phyloP scores from a whole-genome alignment of 768 basidiomycete species.

The Grammothele lineata region DNA sequence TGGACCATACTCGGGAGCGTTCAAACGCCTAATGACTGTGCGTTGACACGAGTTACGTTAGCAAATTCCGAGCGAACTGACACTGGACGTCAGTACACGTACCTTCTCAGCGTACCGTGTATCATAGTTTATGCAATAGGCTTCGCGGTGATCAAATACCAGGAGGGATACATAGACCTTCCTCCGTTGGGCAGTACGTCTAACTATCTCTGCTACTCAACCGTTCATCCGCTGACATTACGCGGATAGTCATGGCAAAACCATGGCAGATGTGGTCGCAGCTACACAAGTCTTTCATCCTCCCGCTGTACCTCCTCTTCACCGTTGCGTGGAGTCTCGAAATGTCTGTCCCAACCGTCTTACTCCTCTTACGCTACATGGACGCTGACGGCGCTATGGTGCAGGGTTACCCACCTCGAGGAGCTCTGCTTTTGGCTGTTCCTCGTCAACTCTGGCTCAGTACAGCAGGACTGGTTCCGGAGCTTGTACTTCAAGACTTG shows the following conservation, averaged over 20 bases:
- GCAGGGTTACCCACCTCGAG: conserved; percentile 76
- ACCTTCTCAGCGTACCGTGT: conserved; percentile 59
- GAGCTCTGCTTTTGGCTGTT: conserved; percentile 89
- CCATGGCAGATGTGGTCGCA: conserved; percentile 57
- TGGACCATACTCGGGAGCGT: conserved; percentile 63
- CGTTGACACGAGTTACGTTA: conserved; percentile 17
- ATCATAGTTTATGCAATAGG: conserved; percentile 56
- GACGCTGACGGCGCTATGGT: neutral
- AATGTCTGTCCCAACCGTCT: conserved; percentile 44
- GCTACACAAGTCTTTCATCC: conserved; percentile 41
- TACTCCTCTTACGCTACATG: neutral
- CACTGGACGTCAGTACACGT: conserved; percentile 53
- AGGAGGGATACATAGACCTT: conserved; percentile 52
- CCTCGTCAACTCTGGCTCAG: conserved; percentile 60
- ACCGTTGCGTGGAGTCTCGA: conserved; percentile 71
- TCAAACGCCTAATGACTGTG: conserved; percentile 85
- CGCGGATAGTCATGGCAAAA: conserved; percentile 63
- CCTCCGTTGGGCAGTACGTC: conserved; percentile 49
- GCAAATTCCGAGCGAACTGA: neutral
- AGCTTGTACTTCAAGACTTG: conserved; percentile 73
- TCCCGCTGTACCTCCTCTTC: conserved; percentile 63
- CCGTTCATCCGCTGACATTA: conserved; percentile 1
- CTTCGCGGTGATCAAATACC: conserved; percentile 69
- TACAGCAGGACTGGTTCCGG: conserved; percentile 72
- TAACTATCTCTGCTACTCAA: neutral